phyloP scores from a whole-genome alignment of 768 basidiomycete genomes.

The Lenzites betulinus region DNA sequence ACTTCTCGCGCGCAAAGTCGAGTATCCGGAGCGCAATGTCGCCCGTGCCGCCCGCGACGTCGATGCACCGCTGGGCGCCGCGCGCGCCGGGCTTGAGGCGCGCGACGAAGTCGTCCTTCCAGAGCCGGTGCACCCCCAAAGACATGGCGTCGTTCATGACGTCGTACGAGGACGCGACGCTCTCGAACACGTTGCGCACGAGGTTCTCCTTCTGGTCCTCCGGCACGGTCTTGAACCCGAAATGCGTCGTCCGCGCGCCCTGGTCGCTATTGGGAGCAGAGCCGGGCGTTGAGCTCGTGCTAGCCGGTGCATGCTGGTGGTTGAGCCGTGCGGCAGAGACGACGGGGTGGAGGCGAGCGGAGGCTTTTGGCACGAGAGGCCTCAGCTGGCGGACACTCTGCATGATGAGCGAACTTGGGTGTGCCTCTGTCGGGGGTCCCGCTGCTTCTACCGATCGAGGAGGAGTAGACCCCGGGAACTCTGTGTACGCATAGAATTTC shows the following conservation, averaged over 20 bases:
- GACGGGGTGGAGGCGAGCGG: neutral
- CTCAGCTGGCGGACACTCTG: constrained; percentile 20
- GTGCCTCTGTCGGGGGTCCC: constrained; percentile 7
- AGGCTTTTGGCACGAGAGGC: constrained; percentile 7
- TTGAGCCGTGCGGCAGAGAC: constrained; percentile 6
- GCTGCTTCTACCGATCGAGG: neutral
- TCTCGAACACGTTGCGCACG: constrained; percentile 92
- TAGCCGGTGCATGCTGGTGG: constrained; percentile 15
- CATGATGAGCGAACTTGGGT: constrained; percentile 13
- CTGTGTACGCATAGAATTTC: constrained; percentile 16
- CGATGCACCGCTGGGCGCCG: constrained; percentile 80
- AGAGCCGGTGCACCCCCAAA: constrained; percentile 91
- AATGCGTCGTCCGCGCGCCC: constrained; percentile 66
- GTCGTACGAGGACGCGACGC: constrained; percentile 94
- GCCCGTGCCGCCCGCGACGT: constrained; percentile 97
- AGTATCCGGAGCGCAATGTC: constrained; percentile 95
- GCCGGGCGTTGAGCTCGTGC: neutral
- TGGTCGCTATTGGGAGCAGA: constrained; percentile 8
- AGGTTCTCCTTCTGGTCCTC: constrained; percentile 86
- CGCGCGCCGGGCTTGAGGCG: constrained; percentile 73
- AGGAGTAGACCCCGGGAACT: neutral
- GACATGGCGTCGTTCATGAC: constrained; percentile 99
- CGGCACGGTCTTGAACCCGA: constrained; percentile 90
- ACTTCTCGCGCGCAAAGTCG: constrained; percentile 85
- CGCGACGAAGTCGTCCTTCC: constrained; percentile 92